A percentile compares a stretch with the other conserved stretches of the same genome.
phyloP scores from a whole-genome alignment of 306 rosid species.

The Sicyos baderoa region DNA sequence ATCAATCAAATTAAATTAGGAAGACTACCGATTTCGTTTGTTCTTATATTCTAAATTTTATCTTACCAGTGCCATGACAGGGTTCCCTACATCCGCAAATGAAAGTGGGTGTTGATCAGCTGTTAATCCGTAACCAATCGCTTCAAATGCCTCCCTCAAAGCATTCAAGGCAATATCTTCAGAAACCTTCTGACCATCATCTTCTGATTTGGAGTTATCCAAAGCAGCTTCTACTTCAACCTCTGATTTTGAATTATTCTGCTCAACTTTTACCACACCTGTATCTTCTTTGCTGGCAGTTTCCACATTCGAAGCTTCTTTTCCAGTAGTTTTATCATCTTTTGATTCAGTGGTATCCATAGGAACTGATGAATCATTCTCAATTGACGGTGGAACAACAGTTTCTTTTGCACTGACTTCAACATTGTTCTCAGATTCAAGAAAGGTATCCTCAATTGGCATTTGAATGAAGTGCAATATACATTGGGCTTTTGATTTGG shows the following conservation, averaged over 20 bases:
- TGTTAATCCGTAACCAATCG: conserved; percentile 54
- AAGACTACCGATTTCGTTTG: not conserved
- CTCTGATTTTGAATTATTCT: conserved; percentile 36
- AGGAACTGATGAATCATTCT: conserved; percentile 36
- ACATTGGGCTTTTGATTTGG: conserved; percentile 89
- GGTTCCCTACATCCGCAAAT: conserved; percentile 80
- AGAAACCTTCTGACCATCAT: conserved; percentile 32
- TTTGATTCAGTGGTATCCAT: conserved; percentile 41
- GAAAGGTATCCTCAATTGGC: conserved; percentile 83
- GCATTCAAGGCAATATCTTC: conserved; percentile 58
- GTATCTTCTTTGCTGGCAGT: conserved; percentile 36
- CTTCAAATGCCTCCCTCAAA: conserved; percentile 78
- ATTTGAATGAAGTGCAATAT: conserved; percentile 89
- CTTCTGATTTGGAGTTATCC: conserved; percentile 43
- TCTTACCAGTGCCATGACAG: conserved; percentile 89
- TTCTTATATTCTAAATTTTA: conserved; percentile 16
- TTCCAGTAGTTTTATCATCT: conserved; percentile 33
- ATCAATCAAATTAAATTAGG: conserved; percentile 2
- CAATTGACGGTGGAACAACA: conserved; percentile 36
- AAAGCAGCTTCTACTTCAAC: conserved; percentile 37
- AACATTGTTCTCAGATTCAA: conserved; percentile 42
- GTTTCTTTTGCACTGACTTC: conserved; percentile 46
- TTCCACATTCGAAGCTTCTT: conserved; percentile 35
- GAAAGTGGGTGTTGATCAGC: conserved; percentile 54
- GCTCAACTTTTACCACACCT: conserved; percentile 31